These are phyloP conservation scores for Aspergillus neoniger DNA, from an alignment of 2,329 filamentous ascomycete genomes.

Conservation along the genomic window DNA sequence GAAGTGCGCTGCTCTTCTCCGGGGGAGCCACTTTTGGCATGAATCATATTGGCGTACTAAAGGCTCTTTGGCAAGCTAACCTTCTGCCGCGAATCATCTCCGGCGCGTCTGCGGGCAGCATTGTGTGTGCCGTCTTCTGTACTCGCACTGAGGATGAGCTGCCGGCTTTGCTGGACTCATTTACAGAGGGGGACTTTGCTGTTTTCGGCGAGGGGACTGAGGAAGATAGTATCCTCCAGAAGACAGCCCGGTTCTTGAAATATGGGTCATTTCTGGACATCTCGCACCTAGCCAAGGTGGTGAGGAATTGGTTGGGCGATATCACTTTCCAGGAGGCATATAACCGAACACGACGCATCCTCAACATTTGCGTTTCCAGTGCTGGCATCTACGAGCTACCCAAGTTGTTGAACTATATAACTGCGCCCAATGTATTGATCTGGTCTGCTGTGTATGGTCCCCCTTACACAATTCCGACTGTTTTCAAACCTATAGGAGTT, in stretches of 20 bases:
- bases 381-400: constrained; percentile 86
- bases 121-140: constrained; percentile 79
- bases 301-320: constrained; percentile 78
- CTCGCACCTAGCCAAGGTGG: constrained; percentile 74
- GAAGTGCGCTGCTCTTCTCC: constrained; percentile 78
- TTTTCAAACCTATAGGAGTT: background rate
- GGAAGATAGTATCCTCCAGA: constrained; percentile 65
- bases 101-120: constrained; percentile 83
- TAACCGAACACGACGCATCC: constrained; percentile 85
- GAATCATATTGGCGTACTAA: constrained; percentile 86
- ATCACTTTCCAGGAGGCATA: constrained; percentile 96
- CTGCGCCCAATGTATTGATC: constrained; percentile 89
- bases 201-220: constrained; percentile 71
- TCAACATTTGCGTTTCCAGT: constrained; percentile 92
- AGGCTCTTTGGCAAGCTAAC: constrained; percentile 72
- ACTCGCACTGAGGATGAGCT: constrained; percentile 77
- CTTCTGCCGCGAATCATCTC: constrained; percentile 84
- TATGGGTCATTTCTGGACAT: constrained; percentile 85
- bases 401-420: constrained; percentile 85
- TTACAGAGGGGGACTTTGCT: constrained; percentile 76
- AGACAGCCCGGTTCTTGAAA: constrained; percentile 73
- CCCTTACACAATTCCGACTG: background rate
- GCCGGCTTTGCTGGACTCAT: constrained; percentile 66
- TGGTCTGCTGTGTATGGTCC: constrained; percentile 79
- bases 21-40: constrained; percentile 89